Evolutionary conservation across 208 protist genomes (phyloP), one percentile per base, ranked within the genome.

Genomic region (Tritrichomonas foetus): DNA sequence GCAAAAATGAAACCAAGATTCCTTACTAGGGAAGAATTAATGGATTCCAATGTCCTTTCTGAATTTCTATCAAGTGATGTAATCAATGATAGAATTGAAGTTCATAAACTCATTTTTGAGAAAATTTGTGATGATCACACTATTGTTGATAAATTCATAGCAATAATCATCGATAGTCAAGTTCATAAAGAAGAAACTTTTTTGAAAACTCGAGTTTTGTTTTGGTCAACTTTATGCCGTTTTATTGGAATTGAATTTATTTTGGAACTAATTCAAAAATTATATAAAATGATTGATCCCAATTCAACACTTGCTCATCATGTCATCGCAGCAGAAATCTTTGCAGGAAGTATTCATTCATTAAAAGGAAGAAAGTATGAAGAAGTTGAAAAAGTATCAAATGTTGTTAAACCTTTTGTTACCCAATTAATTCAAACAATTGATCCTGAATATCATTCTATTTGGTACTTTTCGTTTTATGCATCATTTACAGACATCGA

Each of bases 131-230:
- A 89, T n/a, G 16, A 53, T n/a, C n/a, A 47, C 13, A 8, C 44
- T 20, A 44, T 49, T 27, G 11, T 89, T 13, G 47, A 89, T 39
- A 33, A 22, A 89, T 39, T 89, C 14, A 57, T 89, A n/a, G 33
- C 13, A 39, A 11, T 33, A 27, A 39, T 89, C 1, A n/a, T 89
- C 47, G 41, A 89, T 36, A 47, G n/a, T 16, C 78, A 89, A 89
- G 39, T 89, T 49, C 78, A 89, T 49, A 89, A 89, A 89, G 78
- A 89, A 39, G 78, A 89, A 44, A 89, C 44, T n/a, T 89, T 57
- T 36, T 57, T 36, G 41, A 89, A 89, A 47, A 89, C 16, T 53
- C 0, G 78, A 33, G 78, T 89, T 9, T 9, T 36, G 30, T 57
- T 89, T 50, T 89, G 78, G 78, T 89, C 41, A 53, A 47, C 78